These are phyloP conservation scores for Scopulariopsis brevicaulis DNA, from an alignment of 2,329 filamentous ascomycete species.

Conservation along the genomic window DNA sequence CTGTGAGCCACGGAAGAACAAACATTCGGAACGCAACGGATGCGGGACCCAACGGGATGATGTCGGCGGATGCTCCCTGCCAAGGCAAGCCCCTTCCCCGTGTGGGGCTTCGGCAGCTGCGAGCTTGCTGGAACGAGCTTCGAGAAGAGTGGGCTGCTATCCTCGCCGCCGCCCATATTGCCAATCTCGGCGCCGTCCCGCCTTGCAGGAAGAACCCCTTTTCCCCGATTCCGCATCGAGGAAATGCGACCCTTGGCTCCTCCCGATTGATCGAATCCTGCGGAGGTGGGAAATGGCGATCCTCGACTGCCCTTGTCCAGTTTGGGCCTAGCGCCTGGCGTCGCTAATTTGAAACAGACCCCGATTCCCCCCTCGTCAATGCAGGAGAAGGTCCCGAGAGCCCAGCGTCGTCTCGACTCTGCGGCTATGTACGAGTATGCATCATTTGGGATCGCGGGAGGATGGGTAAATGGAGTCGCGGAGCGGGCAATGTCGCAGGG, in stretches of 20 bases:
- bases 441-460: not conserved
- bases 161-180: not conserved
- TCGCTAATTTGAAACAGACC: constrained; percentile 17
- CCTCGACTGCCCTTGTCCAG: constrained; percentile 1
- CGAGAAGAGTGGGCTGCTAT: not conserved
- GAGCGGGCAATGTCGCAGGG: not conserved
- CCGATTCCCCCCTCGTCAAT: constrained; percentile 5
- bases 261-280: not conserved
- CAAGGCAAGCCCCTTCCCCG: no score
- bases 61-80: no score
- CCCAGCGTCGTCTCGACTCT: not conserved
- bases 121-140: not conserved
- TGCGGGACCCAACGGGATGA: no score
- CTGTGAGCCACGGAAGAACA: no score
- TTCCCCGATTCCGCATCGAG: not conserved
- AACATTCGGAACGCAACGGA: no score
- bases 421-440: not conserved
- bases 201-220: not conserved
- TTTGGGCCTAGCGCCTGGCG: constrained; percentile 9
- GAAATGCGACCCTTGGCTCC: not conserved
- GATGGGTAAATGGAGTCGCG: not conserved
- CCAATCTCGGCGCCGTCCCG: not conserved
- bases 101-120: no score
- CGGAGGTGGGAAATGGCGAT: constrained; percentile 2
- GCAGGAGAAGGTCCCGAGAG: not conserved